Evolutionary conservation across 2,329 filamentous ascomycete species (phyloP).

Genomic region (Aspergillus sclerotialis): DNA sequence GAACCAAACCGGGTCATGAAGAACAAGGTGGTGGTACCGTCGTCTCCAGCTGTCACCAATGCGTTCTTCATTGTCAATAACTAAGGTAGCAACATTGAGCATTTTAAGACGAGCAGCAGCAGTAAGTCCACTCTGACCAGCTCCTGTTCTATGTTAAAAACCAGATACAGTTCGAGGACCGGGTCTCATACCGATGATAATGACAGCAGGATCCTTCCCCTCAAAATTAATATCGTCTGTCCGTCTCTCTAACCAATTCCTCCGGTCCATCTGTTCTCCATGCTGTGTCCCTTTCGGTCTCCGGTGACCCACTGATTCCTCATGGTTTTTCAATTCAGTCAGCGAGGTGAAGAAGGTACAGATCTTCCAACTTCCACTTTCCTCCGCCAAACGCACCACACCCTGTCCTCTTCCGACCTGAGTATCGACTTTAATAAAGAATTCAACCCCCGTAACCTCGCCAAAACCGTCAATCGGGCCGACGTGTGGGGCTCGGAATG

Average conservation of each 20-base stretch:
- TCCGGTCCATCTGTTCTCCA: conserved; percentile 44
- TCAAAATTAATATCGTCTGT: conserved; percentile 44
- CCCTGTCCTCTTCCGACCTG: conserved; percentile 51
- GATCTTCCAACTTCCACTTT: conserved; percentile 49
- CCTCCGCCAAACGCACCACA: conserved; percentile 44
- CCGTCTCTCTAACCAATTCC: conserved; percentile 56
- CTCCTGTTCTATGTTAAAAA: conserved; percentile 34
- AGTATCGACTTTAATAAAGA: conserved; percentile 51
- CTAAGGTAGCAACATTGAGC: conserved; percentile 48
- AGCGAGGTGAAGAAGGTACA: conserved; percentile 59
- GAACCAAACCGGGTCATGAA: conserved; percentile 59
- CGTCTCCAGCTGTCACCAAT: conserved; percentile 60
- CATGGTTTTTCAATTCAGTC: conserved; percentile 46
- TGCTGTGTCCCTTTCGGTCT: conserved; percentile 53
- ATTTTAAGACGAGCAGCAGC: conserved; percentile 54
- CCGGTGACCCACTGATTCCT: conserved; percentile 42
- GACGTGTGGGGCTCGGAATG: conserved; percentile 39
- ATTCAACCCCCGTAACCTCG: conserved; percentile 48
- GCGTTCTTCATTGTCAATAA: conserved; percentile 53
- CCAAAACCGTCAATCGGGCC: conserved; percentile 44
- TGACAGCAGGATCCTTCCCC: conserved; percentile 48
- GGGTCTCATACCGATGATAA: conserved; percentile 59
- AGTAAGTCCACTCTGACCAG: conserved; percentile 55
- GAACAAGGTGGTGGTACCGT: conserved; percentile 58
- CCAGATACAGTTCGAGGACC: no score